phyloP scores from a whole-genome alignment of 75 land plant species.

The Picea sitchensis region DNA sequence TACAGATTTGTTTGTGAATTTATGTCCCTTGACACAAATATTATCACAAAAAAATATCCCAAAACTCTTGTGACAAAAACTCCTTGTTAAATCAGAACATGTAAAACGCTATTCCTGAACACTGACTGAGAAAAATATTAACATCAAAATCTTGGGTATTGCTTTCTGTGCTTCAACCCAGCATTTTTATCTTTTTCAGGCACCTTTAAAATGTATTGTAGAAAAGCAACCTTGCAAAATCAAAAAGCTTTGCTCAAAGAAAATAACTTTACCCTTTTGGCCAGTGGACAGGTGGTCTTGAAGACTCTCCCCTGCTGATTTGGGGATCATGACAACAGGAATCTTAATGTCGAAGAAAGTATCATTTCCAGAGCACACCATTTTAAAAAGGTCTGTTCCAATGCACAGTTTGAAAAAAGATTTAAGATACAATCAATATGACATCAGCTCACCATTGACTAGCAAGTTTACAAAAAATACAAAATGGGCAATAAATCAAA shows the following conservation, averaged over 20 bases:
- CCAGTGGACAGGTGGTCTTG: constrained; percentile 24
- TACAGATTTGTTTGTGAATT: no score
- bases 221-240: background rate
- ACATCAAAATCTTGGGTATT: no score
- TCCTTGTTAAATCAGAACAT: no score
- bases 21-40: no score
- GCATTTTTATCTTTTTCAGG: no score
- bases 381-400: constrained; percentile 74
- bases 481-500: background rate
- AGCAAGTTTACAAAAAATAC: background rate
- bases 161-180: no score
- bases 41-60: no score
- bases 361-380: constrained; percentile 86
- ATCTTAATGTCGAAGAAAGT: constrained; percentile 62
- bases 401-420: background rate
- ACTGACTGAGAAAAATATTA: no score
- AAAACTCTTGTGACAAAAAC: no score
- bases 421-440: background rate
- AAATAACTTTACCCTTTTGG: constrained; percentile 31
- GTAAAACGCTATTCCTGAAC: no score
- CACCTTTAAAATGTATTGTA: no score
- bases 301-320: constrained; percentile 65
- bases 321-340: constrained; percentile 83
- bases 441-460: background rate
- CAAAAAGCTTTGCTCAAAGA: background rate